Percentiles rank a stretch among this genome's conserved stretches.
Conservation (phyloP, 2,329 filamentous ascomycete genomes). For the Cadophora sp. region DNA sequence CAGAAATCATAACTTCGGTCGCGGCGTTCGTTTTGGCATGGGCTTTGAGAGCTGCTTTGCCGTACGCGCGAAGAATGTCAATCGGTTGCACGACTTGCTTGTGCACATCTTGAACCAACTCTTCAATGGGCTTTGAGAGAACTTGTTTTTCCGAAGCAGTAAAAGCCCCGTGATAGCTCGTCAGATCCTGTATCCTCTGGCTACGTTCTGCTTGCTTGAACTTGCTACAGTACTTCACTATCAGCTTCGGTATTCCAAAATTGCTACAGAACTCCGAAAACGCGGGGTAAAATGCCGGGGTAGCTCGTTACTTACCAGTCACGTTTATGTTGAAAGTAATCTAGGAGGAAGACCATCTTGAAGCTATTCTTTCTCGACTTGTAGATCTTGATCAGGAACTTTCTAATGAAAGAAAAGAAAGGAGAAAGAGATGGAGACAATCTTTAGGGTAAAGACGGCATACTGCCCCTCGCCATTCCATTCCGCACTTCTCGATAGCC, state of each 20-base stretch:
- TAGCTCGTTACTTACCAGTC: constrained; percentile 40
- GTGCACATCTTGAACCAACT: constrained; percentile 81
- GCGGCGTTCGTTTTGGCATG: constrained; percentile 89
- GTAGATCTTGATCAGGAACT: background rate
- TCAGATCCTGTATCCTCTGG: constrained; percentile 70
- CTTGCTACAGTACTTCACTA: constrained; percentile 57
- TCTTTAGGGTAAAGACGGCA: constrained; percentile 6
- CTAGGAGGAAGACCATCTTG: constrained; percentile 43
- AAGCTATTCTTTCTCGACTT: background rate
- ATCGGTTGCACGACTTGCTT: constrained; percentile 68
- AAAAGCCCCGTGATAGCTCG: constrained; percentile 70
- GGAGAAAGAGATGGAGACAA: constrained; percentile 10
- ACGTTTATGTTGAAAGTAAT: constrained; percentile 44
- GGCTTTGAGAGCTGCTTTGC: constrained; percentile 83
- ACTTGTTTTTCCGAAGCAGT: constrained; percentile 69
- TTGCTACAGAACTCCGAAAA: background rate
- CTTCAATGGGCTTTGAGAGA: constrained; percentile 75
- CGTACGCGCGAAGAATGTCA: constrained; percentile 83
- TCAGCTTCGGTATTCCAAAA: constrained; percentile 38
- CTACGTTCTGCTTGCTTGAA: constrained; percentile 81
- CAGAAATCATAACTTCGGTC: constrained; percentile 83
- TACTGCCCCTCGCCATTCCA: constrained; percentile 13
- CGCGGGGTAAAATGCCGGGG: constrained; percentile 22
- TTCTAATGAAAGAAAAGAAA: background rate
- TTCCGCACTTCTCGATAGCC: constrained; percentile 30